These are phyloP conservation scores for Leishmania martiniquensis DNA, from an alignment of 208 protist genomes.

Conservation along the genomic window DNA sequence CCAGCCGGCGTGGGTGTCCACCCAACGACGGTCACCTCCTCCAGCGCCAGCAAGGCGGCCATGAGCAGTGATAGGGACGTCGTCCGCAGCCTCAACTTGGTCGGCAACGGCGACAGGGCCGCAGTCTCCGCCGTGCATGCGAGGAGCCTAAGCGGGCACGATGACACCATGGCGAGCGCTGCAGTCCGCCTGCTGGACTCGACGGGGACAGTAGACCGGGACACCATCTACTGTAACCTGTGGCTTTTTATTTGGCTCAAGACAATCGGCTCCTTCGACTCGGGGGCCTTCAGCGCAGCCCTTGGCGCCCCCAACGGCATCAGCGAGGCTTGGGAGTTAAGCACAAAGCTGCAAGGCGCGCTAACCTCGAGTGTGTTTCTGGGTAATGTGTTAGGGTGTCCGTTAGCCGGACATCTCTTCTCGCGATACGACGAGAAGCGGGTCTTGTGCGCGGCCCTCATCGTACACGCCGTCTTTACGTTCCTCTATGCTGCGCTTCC, in stretches of 20 bases:
- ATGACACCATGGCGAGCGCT: background rate
- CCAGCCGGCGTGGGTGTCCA: background rate
- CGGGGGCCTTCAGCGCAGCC: slow-evolving; percentile 86
- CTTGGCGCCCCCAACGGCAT: slow-evolving; percentile 76
- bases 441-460: slow-evolving; percentile 53
- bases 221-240: slow-evolving; percentile 62
- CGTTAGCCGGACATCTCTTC: slow-evolving; percentile 76
- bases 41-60: background rate
- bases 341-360: slow-evolving; percentile 58
- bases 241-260: slow-evolving; percentile 85
- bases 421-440: slow-evolving; percentile 66
- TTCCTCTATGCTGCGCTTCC: slow-evolving; percentile 74
- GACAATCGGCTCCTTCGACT: slow-evolving; percentile 87
- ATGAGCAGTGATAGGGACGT: background rate
- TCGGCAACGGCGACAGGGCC: background rate
- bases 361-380: slow-evolving; percentile 88
- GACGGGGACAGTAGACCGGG: slow-evolving; percentile 15
- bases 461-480: slow-evolving; percentile 80
- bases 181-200: background rate
- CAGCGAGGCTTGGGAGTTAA: slow-evolving; percentile 61
- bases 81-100: background rate
- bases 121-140: background rate
- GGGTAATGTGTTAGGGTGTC: slow-evolving; percentile 83
- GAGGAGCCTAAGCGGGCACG: background rate
- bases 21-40: background rate